Base-by-base conservation (phyloP, 2,329 filamentous ascomycete species). In the Ascocoryne sarcoides region DNA sequence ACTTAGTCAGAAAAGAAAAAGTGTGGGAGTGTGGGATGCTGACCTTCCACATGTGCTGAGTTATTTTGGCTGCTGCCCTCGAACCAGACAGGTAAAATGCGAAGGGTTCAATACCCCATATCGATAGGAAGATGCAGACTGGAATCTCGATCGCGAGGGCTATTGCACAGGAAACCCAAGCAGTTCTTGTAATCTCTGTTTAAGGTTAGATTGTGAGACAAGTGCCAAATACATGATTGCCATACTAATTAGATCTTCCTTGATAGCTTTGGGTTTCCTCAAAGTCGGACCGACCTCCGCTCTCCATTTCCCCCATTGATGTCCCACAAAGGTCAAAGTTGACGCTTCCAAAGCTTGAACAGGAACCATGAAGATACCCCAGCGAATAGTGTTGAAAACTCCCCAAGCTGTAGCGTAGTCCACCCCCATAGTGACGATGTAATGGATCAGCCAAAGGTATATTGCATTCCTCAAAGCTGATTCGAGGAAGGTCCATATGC, bases 341-440 rank as follows among this genome's bases (percentile, higher is more conserved):
- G 80, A 80, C 2, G 75, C 74, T 57, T 87, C 79, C 0, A 85
- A 63, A 0, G 79, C 70, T 45, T 76, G 71, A 0, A 86, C 76
- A 0, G 81, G 81, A 0, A 85, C 79, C 81, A 86, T 87, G 20
- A 86, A 64, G 1, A 86, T 63, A 0, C 81, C 82, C 81, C 81
- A 85, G 10, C 80, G 70, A 31, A 86, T 85, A 0, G 79, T 85
- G 40, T 73, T 82, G 62, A 87, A 87, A 8, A 85, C 66, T 2
- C 79, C 76, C 81, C 80, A 87, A 0, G 81, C 79, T 0, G 80
- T 85, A 0, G 79, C 76, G 56, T 86, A 86, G 5, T 75, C 69
- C 0, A 64, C 60, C 0, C 80, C 79, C 43, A 86, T 65, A 0
- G 70, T 62, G 0, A 86, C 70, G 14, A 87, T 81, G 4, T 69